Base-by-base conservation (phyloP, 2,329 filamentous ascomycete species). In the Graphilbum ipis-grandicollis region DNA sequence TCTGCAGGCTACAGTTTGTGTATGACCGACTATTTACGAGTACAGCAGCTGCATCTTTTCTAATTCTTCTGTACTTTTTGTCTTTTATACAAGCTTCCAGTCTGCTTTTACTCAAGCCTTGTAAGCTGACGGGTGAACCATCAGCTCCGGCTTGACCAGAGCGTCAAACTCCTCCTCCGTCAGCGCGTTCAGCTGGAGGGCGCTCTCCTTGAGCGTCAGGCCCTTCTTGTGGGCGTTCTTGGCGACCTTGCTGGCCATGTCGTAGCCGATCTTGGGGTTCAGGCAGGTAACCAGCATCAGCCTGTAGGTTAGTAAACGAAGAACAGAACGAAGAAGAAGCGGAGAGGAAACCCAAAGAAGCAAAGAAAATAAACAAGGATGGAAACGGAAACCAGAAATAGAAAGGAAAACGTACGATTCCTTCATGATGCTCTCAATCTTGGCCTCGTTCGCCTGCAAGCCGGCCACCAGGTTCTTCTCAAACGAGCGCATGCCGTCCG, bases 151-250 rank as follows among this genome's bases (percentile, higher is more conserved):
- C 51, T 76, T 75, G 47, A 98, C 90, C 46, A 92, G 68, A 47
- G 73, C 68, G 59, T 94, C 85, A 54, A 96, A 96, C 54, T 94
- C 86, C 52, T 81, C 82, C 53, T 78, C 75, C 45, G 76, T 88
- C 47, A 96, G 65, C 33, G 85, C 88, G 48, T 93, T 72, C 47
- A 98, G 71, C 67, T 96, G 83, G 68, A 96, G 75, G 17, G 90
- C 88, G 52, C 80, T 88, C 63, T 93, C 65, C 69, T 94, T 94
- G 41, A 98, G 71, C 19, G 85, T 94, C 36, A 88, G 62, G 25
- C 85, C 85, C 74, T 96, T 96, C 74, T 94, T 94, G 67, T 98
- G 90, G 14, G 90, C 90, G 54, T 98, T 92, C 77, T 94, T 94
- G 52, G 86, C 86, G 19, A 93, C 86, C 68, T 93, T 93, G 60